phyloP scores from a whole-genome alignment of 1,284 basidiomycete genomes.

The Cutaneotrichosporon dermatis region DNA sequence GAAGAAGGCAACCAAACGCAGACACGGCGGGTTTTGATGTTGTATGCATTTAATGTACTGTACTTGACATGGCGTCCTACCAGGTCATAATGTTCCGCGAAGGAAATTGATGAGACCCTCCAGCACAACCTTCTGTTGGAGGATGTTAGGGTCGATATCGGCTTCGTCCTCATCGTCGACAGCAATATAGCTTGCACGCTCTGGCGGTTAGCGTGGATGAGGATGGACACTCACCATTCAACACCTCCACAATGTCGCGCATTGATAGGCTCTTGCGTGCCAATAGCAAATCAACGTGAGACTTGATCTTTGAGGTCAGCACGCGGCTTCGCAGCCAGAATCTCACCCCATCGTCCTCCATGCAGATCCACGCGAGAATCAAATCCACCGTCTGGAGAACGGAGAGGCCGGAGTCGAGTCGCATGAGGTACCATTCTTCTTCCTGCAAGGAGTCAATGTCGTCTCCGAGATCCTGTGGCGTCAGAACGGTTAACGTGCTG shows the following conservation, averaged over 20 bases:
- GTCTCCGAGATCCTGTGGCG: conserved; percentile 48
- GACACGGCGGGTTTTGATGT: conserved; percentile 38
- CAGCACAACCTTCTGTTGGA: conserved; percentile 31
- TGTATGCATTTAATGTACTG: no score
- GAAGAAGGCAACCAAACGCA: conserved; percentile 33
- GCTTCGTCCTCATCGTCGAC: conserved; percentile 23
- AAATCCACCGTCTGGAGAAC: conserved; percentile 88
- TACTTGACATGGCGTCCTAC: no score
- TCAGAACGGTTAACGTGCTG: neutral
- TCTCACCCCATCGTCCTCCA: conserved; percentile 96
- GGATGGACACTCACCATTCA: conserved; percentile 33
- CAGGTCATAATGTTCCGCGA: no score
- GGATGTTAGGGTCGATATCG: conserved; percentile 12
- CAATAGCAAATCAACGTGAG: conserved; percentile 70
- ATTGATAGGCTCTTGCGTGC: conserved; percentile 56
- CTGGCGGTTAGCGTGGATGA: conserved; percentile 13
- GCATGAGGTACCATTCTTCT: conserved; percentile 73
- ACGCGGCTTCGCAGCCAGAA: conserved; percentile 7
- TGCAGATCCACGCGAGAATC: conserved; percentile 86
- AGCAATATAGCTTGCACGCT: conserved; percentile 32
- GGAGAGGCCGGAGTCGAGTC: conserved; percentile 80
- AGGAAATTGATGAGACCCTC: conserved; percentile 32
- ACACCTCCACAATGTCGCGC: conserved; percentile 27
- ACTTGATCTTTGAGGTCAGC: conserved; percentile 48
- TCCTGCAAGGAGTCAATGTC: conserved; percentile 62